phyloP scores from a whole-genome alignment of 2,329 filamentous ascomycete species.

The Claviceps purpurea region DNA sequence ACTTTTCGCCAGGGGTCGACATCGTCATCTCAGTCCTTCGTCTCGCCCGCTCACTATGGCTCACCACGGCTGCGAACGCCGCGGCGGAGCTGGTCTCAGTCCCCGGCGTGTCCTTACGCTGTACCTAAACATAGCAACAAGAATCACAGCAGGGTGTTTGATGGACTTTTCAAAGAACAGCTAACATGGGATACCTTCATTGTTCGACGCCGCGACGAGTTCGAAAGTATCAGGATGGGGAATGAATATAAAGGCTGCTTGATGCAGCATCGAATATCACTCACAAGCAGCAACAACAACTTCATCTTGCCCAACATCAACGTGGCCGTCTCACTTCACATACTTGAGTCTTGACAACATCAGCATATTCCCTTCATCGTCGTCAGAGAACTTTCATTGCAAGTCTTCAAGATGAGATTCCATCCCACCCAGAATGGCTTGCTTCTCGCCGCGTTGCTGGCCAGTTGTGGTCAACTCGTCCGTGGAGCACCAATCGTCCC shows the following conservation, averaged over 20 bases:
- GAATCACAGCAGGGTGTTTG: not conserved
- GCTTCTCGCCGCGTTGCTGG: not conserved
- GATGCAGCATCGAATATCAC: not conserved
- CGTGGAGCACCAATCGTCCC: not conserved
- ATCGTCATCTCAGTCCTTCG: not conserved
- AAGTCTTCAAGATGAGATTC: not conserved
- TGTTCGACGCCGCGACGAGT: not conserved
- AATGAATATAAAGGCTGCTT: not conserved
- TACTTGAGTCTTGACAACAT: not conserved
- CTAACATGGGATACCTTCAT: not conserved
- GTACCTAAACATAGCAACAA: not conserved
- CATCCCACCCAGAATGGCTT: not conserved
- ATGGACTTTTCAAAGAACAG: not conserved
- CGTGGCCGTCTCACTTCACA: too few relatives aligned
- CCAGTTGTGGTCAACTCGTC: not conserved
- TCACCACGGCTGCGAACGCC: not conserved
- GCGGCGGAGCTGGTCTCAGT: not conserved
- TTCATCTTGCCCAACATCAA: too few relatives aligned
- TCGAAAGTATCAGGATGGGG: too few relatives aligned
- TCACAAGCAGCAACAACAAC: not conserved
- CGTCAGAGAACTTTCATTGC: not conserved
- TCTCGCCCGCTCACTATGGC: not conserved
- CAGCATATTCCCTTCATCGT: not conserved
- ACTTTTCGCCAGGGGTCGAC: not conserved
- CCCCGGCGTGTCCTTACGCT: not conserved